A percentile compares a stretch with the other conserved stretches of the same genome.
Evolutionary conservation across 2,329 filamentous ascomycete genomes (phyloP).

Genomic region (Monilinia fructigena): DNA sequence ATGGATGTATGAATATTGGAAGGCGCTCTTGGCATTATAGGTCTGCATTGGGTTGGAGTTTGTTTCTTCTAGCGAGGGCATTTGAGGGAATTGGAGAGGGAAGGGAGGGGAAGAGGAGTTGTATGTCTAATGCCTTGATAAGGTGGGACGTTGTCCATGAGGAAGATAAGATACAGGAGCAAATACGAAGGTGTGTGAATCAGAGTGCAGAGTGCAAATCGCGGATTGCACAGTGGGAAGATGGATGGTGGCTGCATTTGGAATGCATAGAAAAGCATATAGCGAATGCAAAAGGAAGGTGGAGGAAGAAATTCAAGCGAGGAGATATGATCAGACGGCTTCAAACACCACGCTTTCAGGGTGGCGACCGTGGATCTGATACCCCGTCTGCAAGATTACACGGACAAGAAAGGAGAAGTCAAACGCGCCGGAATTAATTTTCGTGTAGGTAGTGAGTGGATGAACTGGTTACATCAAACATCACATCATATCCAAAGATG

Average conservation of each 20-base stretch:
- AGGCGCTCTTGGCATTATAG: neutral
- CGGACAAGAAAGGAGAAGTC: no score
- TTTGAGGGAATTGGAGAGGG: neutral
- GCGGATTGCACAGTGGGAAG: neutral
- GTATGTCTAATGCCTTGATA: slow-evolving; percentile 4
- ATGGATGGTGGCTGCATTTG: neutral
- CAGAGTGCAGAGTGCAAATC: neutral
- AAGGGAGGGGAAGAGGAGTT: neutral
- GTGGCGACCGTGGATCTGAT: no score
- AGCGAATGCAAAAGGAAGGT: no score
- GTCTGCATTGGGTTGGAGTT: slow-evolving; percentile 3
- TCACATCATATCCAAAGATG: no score
- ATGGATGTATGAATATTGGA: slow-evolving; percentile 14
- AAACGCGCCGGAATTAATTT: no score
- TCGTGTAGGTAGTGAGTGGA: no score
- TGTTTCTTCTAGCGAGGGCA: neutral
- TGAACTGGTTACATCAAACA: no score
- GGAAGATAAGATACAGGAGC: no score
- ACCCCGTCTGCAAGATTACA: no score
- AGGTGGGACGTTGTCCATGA: neutral
- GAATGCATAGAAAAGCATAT: neutral
- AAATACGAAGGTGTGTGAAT: neutral
- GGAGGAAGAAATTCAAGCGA: neutral
- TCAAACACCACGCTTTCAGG: no score
- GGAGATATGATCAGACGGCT: neutral